A percentile compares a stretch with the other conserved stretches of the same genome.
Conservation (phyloP, 768 basidiomycete genomes). For the Tulasnella sp. region DNA sequence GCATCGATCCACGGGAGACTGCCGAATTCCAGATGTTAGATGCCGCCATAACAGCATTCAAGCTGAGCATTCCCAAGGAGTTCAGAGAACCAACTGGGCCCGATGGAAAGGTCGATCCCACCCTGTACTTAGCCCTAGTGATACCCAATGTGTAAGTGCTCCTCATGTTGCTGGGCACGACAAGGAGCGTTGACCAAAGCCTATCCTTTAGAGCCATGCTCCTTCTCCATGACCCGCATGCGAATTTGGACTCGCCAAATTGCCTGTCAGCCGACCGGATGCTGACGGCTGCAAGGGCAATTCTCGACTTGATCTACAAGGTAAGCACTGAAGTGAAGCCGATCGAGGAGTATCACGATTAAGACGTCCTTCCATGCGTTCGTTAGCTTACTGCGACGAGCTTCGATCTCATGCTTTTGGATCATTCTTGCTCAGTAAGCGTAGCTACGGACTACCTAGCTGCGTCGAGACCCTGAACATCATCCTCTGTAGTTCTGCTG, state of each 20-base stretch:
- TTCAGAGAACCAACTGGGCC: constrained; percentile 51
- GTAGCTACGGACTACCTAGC: background rate
- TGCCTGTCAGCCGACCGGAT: constrained; percentile 70
- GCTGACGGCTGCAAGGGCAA: constrained; percentile 59
- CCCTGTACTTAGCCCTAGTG: constrained; percentile 47
- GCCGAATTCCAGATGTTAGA: constrained; percentile 64
- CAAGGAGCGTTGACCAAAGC: background rate
- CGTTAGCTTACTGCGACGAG: constrained; percentile 53
- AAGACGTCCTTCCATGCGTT: background rate
- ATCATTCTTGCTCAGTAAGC: constrained; percentile 65
- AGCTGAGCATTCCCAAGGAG: constrained; percentile 55
- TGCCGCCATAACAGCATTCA: constrained; percentile 53
- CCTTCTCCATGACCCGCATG: constrained; percentile 73
- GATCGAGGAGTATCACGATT: background rate
- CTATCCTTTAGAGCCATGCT: constrained; percentile 54
- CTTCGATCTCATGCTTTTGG: constrained; percentile 65
- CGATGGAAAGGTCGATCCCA: constrained; percentile 48
- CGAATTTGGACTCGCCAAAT: constrained; percentile 52
- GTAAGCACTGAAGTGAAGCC: constrained; percentile 36
- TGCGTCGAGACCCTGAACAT: constrained; percentile 10
- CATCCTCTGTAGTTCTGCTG: constrained; percentile 54
- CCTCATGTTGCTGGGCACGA: background rate
- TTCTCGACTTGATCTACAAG: constrained; percentile 62
- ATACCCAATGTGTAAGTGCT: constrained; percentile 35
- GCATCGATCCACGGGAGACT: constrained; percentile 54